A percentile compares a stretch with the other conserved stretches of the same genome.
Evolutionary conservation across 345 rosid species (phyloP).

Genomic region (Populus simonii): DNA sequence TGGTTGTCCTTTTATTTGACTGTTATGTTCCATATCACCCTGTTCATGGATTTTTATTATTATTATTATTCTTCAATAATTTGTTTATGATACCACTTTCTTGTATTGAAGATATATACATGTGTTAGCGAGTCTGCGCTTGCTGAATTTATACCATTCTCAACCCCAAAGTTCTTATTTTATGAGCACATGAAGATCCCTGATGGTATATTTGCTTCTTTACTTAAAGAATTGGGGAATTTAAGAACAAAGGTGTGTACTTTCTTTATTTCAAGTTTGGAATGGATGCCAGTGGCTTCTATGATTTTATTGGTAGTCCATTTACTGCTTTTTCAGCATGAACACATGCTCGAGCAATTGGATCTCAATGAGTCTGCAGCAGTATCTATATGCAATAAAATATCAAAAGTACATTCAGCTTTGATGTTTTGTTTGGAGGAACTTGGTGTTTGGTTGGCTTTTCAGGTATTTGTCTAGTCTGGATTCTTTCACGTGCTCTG

Average conservation of each 20-base stretch:
- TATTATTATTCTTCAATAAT: neutral
- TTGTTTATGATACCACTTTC: conserved; percentile 2
- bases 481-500: neutral
- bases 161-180: conserved; percentile 54
- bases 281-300: neutral
- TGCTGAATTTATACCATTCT: conserved; percentile 54
- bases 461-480: conserved; percentile 49
- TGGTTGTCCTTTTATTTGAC: neutral
- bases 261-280: neutral
- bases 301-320: conserved; percentile 8
- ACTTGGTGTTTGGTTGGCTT: conserved; percentile 76
- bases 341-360: conserved; percentile 25
- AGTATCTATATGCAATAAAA: conserved; percentile 38
- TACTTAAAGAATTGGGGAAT: conserved; percentile 29
- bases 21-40: neutral
- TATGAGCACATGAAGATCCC: conserved; percentile 41
- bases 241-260: conserved; percentile 48
- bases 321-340: conserved; percentile 47
- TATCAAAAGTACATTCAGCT: conserved; percentile 37
- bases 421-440: conserved; percentile 61
- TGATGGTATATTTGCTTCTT: conserved; percentile 4
- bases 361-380: conserved; percentile 37
- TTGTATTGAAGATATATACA: conserved; percentile 62
- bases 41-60: neutral
- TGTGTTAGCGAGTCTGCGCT: conserved; percentile 56